Base-by-base conservation (phyloP, 2,329 filamentous ascomycete species). In the Aspergillus tanneri region DNA sequence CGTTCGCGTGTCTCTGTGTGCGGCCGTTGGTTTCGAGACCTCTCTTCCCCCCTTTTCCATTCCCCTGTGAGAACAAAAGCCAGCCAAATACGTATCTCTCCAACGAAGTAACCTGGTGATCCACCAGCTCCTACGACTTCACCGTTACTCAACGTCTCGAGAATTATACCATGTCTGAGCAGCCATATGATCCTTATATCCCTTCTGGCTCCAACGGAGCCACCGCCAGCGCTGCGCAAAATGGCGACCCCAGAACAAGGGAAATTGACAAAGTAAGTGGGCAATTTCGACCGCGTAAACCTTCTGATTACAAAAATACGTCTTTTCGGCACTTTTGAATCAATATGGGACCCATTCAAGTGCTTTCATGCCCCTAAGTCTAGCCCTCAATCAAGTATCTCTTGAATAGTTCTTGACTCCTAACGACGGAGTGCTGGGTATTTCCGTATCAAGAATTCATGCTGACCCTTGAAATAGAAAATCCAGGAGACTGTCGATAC, bases 401-500 rank as follows among this genome's bases (percentile, higher is more conserved):
- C n/a, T n/a, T n/a, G n/a, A n/a, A n/a, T n/a, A n/a, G n/a, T n/a
- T n/a, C n/a, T n/a, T n/a, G n/a, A n/a, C n/a, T n/a, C n/a, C n/a
- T n/a, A n/a, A n/a, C n/a, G n/a, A n/a, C n/a, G n/a, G n/a, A n/a
- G n/a, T n/a, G n/a, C n/a, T n/a, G n/a, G n/a, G n/a, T n/a, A n/a
- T n/a, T n/a, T n/a, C n/a, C n/a, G n/a, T n/a, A n/a, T n/a, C n/a
- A n/a, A n/a, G n/a, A n/a, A 34, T 25, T 32, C 59, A 65, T 50
- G 65, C 55, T 41, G 28, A 16, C n/a, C 16, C 44, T 37, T 44
- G 25, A 37, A 46, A 46, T 70, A 99, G 93, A 88, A 97, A 95
- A 96, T 99, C 73, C 87, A 97, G 72, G 88, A 91, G 67, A 96
- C 92, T 43, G 90, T 96, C 64, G 86, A 86, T 67, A 88, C 93